phyloP scores from a whole-genome alignment of 1,284 basidiomycete species.

The Gymnopus androsaceus region DNA sequence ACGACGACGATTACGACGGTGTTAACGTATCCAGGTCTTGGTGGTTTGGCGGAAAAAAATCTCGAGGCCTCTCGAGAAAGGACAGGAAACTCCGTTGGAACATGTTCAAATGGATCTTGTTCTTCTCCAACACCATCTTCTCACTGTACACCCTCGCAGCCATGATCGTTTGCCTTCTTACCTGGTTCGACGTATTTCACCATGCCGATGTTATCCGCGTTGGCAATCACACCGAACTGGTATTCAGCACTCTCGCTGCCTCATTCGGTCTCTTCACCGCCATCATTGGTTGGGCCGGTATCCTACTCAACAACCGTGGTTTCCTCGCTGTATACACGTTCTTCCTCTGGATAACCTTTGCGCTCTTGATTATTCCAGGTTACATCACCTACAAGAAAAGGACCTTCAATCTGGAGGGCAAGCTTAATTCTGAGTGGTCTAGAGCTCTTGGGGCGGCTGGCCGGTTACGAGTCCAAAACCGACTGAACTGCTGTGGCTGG shows the following conservation, averaged over 20 bases:
- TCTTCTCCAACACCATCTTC: constrained; percentile 55
- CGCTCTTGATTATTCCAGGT: constrained; percentile 63
- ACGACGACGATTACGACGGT: constrained; percentile 12
- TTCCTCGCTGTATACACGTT: constrained; percentile 70
- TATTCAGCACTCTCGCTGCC: constrained; percentile 60
- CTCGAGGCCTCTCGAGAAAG: constrained; percentile 24
- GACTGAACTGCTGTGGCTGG: constrained; percentile 70
- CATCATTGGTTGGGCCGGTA: constrained; percentile 67
- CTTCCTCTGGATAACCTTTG: constrained; percentile 66
- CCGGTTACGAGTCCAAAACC: constrained; percentile 63
- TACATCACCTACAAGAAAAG: constrained; percentile 69
- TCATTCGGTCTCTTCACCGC: constrained; percentile 54
- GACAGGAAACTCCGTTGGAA: constrained; percentile 58
- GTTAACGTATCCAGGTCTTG: not conserved
- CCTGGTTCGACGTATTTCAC: constrained; percentile 66
- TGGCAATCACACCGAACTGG: constrained; percentile 61
- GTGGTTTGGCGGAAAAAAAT: not conserved
- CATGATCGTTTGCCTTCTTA: constrained; percentile 60
- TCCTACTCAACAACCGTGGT: constrained; percentile 69
- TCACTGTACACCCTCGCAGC: constrained; percentile 40
- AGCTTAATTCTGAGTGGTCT: constrained; percentile 72
- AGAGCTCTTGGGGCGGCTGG: constrained; percentile 51
- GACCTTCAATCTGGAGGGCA: constrained; percentile 73
- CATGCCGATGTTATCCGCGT: constrained; percentile 63
- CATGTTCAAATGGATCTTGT: constrained; percentile 69